A percentile compares a stretch with the other conserved stretches of the same genome.
phyloP scores from a whole-genome alignment of 2,329 filamentous ascomycete genomes.

The Gremmenia infestans region DNA sequence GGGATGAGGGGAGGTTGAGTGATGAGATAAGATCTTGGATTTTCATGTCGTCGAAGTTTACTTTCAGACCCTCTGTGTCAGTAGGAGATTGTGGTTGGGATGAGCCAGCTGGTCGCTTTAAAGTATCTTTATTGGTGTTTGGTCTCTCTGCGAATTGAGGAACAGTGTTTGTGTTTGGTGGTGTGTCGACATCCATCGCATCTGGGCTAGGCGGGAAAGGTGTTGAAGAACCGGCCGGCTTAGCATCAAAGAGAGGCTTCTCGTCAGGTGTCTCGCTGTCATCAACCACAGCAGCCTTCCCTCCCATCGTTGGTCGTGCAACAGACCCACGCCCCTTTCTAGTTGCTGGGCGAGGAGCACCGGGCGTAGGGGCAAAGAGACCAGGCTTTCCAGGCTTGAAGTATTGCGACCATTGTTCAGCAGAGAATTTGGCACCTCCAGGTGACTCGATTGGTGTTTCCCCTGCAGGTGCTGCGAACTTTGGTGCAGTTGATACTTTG shows the following conservation, averaged over 20 bases:
- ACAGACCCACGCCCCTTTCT: constrained; percentile 19
- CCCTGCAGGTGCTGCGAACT: constrained; percentile 9
- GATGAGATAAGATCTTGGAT: constrained; percentile 47
- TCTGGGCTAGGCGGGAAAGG: constrained; percentile 40
- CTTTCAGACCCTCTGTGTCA: constrained; percentile 22
- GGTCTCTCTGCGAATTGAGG: constrained; percentile 47
- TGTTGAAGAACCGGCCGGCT: constrained; percentile 11
- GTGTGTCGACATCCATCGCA: constrained; percentile 63
- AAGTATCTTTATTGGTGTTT: constrained; percentile 50
- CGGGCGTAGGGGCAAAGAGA: constrained; percentile 2
- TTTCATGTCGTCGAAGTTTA: constrained; percentile 41
- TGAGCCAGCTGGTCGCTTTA: constrained; percentile 37
- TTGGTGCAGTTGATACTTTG: constrained; percentile 21
- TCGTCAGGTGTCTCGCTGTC: constrained; percentile 24
- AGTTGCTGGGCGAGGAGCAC: background rate
- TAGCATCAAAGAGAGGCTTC: constrained; percentile 23
- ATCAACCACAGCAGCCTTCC: constrained; percentile 26
- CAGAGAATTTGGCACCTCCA: constrained; percentile 27
- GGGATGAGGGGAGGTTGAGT: constrained; percentile 40
- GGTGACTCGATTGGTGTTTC: constrained; percentile 25
- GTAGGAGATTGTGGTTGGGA: constrained; percentile 15
- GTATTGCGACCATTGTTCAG: constrained; percentile 27
- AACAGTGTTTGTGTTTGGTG: constrained; percentile 30
- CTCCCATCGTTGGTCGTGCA: constrained; percentile 24
- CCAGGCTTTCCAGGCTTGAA: constrained; percentile 27